Conservation (phyloP, 768 basidiomycete species). For the Russula foetens region DNA sequence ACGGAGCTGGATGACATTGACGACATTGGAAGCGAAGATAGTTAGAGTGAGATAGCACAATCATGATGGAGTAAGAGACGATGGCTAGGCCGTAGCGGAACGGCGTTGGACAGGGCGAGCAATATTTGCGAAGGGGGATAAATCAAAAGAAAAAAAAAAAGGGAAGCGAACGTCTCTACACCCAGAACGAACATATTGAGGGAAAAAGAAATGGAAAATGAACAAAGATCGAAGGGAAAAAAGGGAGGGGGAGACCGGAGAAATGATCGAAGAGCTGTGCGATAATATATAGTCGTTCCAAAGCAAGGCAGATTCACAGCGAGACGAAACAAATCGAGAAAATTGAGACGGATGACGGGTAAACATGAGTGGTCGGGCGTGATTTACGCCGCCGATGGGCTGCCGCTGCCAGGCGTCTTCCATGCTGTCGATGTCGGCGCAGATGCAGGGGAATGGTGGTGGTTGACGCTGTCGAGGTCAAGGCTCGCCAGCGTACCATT, state of each 20-base stretch:
- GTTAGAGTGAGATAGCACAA: slow-evolving; percentile 17
- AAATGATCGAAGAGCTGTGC: slow-evolving; percentile 13
- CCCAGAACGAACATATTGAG: slow-evolving; percentile 5
- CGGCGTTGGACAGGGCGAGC: neutral
- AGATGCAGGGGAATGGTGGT: neutral
- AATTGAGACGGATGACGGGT: slow-evolving; percentile 1
- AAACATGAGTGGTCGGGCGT: neutral
- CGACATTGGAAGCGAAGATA: slow-evolving; percentile 12
- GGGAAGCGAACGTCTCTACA: neutral
- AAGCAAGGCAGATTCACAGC: slow-evolving; percentile 18
- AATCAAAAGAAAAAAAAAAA: neutral
- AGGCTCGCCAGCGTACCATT: slow-evolving; percentile 73
- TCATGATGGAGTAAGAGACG: neutral
- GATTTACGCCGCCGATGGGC: slow-evolving; percentile 5
- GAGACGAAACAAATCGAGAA: slow-evolving; percentile 16
- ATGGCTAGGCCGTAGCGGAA: neutral
- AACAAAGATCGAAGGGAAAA: neutral
- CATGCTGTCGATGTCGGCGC: neutral
- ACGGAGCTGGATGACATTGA: slow-evolving; percentile 13
- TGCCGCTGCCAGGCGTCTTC: slow-evolving; percentile 4
- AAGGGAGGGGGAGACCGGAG: neutral
- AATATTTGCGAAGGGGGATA: slow-evolving; percentile 6
- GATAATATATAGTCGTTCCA: slow-evolving; percentile 16
- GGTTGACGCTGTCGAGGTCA: slow-evolving; percentile 41
- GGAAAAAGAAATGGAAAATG: neutral